phyloP scores from a whole-genome alignment of 306 rosid species.

The Cucurbita pepo region DNA sequence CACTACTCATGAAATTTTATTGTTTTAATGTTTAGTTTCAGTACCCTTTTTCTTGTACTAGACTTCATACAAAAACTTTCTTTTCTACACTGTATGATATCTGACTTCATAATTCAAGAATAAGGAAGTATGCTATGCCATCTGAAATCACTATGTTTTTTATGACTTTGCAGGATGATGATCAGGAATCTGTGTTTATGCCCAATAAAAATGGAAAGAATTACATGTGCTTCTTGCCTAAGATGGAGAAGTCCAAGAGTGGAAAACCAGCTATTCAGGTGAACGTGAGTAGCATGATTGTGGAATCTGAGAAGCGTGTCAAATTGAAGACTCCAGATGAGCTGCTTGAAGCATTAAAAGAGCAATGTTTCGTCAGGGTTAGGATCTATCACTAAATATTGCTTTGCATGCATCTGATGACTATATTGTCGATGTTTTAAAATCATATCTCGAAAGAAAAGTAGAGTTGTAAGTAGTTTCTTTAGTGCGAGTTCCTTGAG shows the following conservation, averaged over 20 bases:
- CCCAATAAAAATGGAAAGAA: conserved; percentile 58
- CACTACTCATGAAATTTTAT: too few species aligned
- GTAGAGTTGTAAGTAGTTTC: neutral
- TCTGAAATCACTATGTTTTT: neutral
- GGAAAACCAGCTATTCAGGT: conserved; percentile 44
- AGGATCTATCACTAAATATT: conserved; percentile 14
- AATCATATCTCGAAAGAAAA: neutral
- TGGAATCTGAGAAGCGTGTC: conserved; percentile 62
- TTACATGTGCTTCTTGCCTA: conserved; percentile 76
- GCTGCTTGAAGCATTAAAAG: conserved; percentile 72
- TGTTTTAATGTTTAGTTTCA: neutral
- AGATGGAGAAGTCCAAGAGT: conserved; percentile 60
- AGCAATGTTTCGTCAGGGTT: conserved; percentile 57
- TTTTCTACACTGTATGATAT: neutral
- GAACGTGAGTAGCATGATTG: conserved; percentile 71
- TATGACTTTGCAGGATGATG: conserved; percentile 48
- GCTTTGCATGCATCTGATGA: conserved; percentile 2
- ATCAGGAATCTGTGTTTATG: conserved; percentile 65
- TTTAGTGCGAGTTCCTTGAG: neutral
- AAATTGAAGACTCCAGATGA: conserved; percentile 93
- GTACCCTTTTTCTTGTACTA: neutral
- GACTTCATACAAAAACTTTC: neutral
- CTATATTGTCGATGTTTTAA: neutral
- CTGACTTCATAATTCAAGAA: neutral
- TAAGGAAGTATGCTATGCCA: neutral